Evolutionary conservation across 2,329 filamentous ascomycete genomes (phyloP).

Genomic region (Ophiocordyceps australis): DNA sequence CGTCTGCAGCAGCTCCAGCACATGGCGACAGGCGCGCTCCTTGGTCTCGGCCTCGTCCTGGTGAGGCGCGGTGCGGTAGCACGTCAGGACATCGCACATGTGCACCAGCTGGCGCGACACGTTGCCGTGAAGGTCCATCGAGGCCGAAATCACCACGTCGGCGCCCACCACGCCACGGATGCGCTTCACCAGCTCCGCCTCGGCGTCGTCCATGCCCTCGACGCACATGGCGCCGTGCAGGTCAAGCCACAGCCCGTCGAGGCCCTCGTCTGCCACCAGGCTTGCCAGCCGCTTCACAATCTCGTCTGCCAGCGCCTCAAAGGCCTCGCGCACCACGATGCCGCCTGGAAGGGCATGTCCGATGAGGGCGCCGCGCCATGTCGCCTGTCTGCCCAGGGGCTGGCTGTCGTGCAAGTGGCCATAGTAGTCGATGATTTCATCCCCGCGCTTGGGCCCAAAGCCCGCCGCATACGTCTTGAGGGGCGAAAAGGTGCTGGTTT

Average conservation of each 20-base stretch:
- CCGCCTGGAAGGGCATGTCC: slow-evolving; percentile 32
- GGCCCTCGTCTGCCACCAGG: slow-evolving; percentile 12
- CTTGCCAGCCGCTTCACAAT: slow-evolving; percentile 17
- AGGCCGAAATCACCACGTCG: slow-evolving; percentile 28
- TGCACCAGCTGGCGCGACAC: slow-evolving; percentile 28
- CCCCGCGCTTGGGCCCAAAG: slow-evolving; percentile 27
- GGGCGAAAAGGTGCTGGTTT: slow-evolving; percentile 33
- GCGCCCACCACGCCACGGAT: slow-evolving; percentile 25
- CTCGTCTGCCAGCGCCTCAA: slow-evolving; percentile 22
- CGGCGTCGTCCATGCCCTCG: slow-evolving; percentile 25
- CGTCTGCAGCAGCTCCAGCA: slow-evolving; percentile 18
- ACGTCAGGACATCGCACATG: slow-evolving; percentile 30
- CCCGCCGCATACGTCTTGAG: slow-evolving; percentile 25
- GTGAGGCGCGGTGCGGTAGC: slow-evolving; percentile 33
- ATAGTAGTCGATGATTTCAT: slow-evolving; percentile 24
- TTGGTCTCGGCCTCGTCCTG: slow-evolving; percentile 30
- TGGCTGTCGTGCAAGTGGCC: slow-evolving; percentile 22
- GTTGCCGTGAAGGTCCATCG: slow-evolving; percentile 38
- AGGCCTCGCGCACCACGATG: slow-evolving; percentile 23
- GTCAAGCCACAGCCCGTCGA: slow-evolving; percentile 35
- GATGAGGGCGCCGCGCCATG: slow-evolving; percentile 31
- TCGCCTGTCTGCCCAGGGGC: slow-evolving; percentile 18
- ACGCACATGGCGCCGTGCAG: slow-evolving; percentile 39
- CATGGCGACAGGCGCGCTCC: slow-evolving; percentile 28
- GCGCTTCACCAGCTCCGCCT: slow-evolving; percentile 25